phyloP scores from a whole-genome alignment of 163 green algal genomes.

The Scenedesmus sp. region DNA sequence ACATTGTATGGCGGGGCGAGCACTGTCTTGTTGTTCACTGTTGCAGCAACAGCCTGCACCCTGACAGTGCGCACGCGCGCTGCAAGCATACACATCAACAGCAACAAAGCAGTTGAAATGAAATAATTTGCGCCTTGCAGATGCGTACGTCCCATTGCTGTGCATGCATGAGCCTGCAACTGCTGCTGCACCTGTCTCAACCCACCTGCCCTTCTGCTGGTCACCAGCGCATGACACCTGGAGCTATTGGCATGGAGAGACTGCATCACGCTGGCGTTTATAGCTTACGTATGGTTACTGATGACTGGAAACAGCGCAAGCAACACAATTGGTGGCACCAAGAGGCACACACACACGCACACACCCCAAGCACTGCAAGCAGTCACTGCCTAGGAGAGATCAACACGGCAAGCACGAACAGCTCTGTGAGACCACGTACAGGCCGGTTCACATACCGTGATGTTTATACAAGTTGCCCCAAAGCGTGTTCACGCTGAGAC shows the following conservation, averaged over 20 bases:
- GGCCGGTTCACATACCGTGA: too few relatives aligned
- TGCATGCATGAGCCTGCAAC: not conserved
- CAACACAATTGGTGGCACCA: not conserved
- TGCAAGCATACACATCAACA: not conserved
- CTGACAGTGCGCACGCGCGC: conserved; percentile 1
- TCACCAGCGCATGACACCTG: not conserved
- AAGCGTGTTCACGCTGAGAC: not conserved
- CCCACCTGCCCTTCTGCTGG: not conserved
- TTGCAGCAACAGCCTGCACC: conserved; percentile 38
- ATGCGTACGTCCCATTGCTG: not conserved
- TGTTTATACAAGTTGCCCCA: too few relatives aligned
- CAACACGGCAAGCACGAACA: not conserved
- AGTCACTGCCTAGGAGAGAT: not conserved
- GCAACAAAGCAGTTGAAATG: too few relatives aligned
- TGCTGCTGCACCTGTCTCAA: not conserved
- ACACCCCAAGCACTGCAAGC: not conserved
- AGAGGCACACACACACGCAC: not conserved
- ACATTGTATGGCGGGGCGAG: conserved; percentile 77
- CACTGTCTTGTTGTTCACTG: conserved; percentile 36
- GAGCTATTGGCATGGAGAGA: not conserved
- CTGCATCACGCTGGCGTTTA: not conserved
- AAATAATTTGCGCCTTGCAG: too few relatives aligned
- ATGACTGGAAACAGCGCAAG: not conserved
- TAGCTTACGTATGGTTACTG: too few relatives aligned
- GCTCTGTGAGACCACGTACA: not conserved